These are phyloP conservation scores for Hamiltosporidium magnivora DNA, from an alignment of 371 early-diverging fungal species.

Conservation along the genomic window DNA sequence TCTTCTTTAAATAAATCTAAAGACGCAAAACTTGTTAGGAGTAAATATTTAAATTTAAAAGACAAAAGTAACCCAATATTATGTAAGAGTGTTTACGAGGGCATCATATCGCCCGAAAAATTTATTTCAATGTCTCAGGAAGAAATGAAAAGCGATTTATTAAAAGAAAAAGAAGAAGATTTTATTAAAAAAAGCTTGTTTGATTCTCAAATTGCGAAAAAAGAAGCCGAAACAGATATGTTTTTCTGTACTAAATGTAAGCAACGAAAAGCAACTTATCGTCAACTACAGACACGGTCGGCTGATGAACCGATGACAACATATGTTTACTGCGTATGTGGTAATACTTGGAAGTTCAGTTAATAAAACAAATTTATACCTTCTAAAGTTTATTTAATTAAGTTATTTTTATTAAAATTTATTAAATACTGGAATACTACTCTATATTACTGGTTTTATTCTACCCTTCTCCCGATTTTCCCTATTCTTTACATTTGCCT, in stretches of 20 bases:
- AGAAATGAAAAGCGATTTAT: conserved; percentile 53
- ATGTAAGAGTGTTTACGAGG: conserved; percentile 43
- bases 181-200: conserved; percentile 37
- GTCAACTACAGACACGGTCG: conserved; percentile 57
- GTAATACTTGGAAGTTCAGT: conserved; percentile 56
- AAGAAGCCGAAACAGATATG: conserved; percentile 55
- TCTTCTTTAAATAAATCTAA: conserved; percentile 2
- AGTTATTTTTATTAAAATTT: too few species aligned
- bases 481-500: too few species aligned
- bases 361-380: conserved; percentile 5
- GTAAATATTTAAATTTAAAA: conserved; percentile 52
- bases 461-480: too few species aligned
- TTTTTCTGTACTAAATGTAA: conserved; percentile 56
- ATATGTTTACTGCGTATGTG: conserved; percentile 55
- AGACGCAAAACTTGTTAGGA: conserved; percentile 34
- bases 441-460: too few species aligned
- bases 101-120: conserved; percentile 29
- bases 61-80: conserved; percentile 48
- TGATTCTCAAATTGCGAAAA: conserved; percentile 46
- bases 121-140: conserved; percentile 49
- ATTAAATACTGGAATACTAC: too few species aligned
- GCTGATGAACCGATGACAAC: conserved; percentile 59
- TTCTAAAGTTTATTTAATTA: too few species aligned
- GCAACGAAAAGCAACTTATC: conserved; percentile 55
- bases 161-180: conserved; percentile 42